These are phyloP conservation scores for Amesomyces nigricolor DNA, from an alignment of 2,329 filamentous ascomycete species.

Conservation along the genomic window DNA sequence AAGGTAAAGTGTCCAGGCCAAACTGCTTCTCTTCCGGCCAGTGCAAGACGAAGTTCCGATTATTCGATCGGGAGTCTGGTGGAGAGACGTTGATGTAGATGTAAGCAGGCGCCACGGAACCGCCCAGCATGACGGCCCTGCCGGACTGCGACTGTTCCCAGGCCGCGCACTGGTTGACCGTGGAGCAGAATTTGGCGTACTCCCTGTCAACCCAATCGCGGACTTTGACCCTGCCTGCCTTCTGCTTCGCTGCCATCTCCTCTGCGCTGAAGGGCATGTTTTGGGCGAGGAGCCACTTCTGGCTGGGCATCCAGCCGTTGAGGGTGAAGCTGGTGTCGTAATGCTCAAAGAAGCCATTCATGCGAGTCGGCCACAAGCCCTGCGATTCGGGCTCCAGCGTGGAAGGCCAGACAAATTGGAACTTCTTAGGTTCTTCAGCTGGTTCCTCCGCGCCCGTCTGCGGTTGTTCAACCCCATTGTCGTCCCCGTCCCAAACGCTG, in stretches of 20 bases:
- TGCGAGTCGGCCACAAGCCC: conserved; percentile 31
- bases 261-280: conserved; percentile 30
- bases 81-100: conserved; percentile 37
- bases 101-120: conserved; percentile 34
- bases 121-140: conserved; percentile 30
- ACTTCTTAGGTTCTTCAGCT: conserved; percentile 6
- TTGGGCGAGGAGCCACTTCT: conserved; percentile 33
- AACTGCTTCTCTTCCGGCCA: conserved; percentile 39
- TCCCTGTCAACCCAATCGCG: conserved; percentile 27
- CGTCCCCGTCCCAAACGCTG: not conserved
- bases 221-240: conserved; percentile 18
- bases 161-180: conserved; percentile 37
- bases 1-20: conserved; percentile 38
- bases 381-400: conserved; percentile 9
- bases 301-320: conserved; percentile 40
- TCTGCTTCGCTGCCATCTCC: conserved; percentile 30
- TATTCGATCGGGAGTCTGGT: conserved; percentile 23
- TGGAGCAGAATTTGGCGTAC: conserved; percentile 29
- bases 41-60: conserved; percentile 28
- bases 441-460: not conserved
- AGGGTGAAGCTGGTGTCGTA: conserved; percentile 37
- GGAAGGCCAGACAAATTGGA: conserved; percentile 16
- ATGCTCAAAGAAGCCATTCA: conserved; percentile 33
- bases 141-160: conserved; percentile 42
- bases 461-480: not conserved